Evolutionary conservation across 2,329 filamentous ascomycete species (phyloP).

Genomic region (Thielaviopsis musarum): DNA sequence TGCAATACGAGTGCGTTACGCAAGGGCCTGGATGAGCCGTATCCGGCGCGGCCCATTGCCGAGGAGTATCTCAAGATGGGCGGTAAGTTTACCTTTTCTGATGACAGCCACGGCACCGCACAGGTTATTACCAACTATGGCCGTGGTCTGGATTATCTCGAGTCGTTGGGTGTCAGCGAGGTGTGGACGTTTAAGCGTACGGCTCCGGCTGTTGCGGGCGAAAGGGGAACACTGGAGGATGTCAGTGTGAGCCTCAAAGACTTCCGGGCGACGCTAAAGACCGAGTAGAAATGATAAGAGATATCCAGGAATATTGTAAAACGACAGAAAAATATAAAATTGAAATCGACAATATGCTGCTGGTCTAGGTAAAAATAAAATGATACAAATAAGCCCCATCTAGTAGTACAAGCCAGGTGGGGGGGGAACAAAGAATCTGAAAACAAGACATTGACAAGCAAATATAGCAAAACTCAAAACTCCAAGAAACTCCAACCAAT

Average conservation of each 20-base stretch:
- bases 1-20: slow-evolving; percentile 74
- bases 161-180: slow-evolving; percentile 43
- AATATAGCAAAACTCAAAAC: not conserved
- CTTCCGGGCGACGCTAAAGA: slow-evolving; percentile 21
- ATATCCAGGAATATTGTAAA: not conserved
- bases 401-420: not conserved
- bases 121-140: slow-evolving; percentile 79
- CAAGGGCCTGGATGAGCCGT: slow-evolving; percentile 82
- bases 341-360: not conserved
- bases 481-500: not conserved
- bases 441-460: not conserved
- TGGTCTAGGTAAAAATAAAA: not conserved
- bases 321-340: not conserved
- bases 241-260: slow-evolving; percentile 25
- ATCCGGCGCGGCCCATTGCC: slow-evolving; percentile 65
- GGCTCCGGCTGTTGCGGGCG: slow-evolving; percentile 15
- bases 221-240: slow-evolving; percentile 24
- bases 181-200: slow-evolving; percentile 39
- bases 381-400: not conserved
- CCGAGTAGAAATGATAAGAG: not conserved
- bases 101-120: slow-evolving; percentile 80
- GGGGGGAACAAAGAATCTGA: not conserved
- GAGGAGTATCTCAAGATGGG: slow-evolving; percentile 54
- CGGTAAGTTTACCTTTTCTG: slow-evolving; percentile 77
- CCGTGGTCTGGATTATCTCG: slow-evolving; percentile 52